Evolutionary conservation across 208 protist genomes (phyloP), one percentile per base, ranked within the genome.

Genomic region (Strigomonas culicis): DNA sequence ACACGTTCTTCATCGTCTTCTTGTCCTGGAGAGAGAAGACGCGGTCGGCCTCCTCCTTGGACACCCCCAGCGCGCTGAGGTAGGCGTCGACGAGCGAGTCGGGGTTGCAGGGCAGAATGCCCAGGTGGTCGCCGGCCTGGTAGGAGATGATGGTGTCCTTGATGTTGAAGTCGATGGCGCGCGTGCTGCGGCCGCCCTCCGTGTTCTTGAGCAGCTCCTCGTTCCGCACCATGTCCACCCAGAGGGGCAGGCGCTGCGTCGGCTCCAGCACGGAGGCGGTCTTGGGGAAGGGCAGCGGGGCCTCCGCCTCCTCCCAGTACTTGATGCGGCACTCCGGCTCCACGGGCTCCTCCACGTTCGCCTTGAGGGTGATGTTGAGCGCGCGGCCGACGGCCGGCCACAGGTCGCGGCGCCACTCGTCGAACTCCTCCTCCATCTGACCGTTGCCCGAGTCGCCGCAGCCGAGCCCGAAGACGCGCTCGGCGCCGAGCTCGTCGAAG

Each of bases 101-200:
- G 10, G 80, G 49, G 77, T 98, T 99, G 68, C 78, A 75, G n/a
- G 97, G 86, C 56, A 94, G 88, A 21, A 99, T 82, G 49, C 90
- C 97, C 4, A 98, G 69, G 77, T 99, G 96, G 74, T 99, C 97
- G 22, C 97, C 97, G 13, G 93, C 88, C 67, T 98, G 84, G 77
- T 95, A 94, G 30, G 88, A 93, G 43, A 97, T 93, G 65, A 93
- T 92, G 8, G 87, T 92, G 47, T 79, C 78, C 24, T 31, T 60
- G 43, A 97, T 82, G 69, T 82, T 80, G 47, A 98, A 86, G 36
- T 96, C 91, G 32, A 98, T 88, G 56, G 77, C 82, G 6, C 78
- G 78, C 61, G 93, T 98, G 32, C 86, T 95, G 51, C 92, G 81
- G 60, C 24, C 34, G 53, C 30, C 31, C 19, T 32, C 34, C 15